Percentiles rank a stretch among this genome's conserved stretches.
Evolutionary conservation across 495 filamentous ascomycete species (phyloP).

Genomic region (Penicillium samsonianum): DNA sequence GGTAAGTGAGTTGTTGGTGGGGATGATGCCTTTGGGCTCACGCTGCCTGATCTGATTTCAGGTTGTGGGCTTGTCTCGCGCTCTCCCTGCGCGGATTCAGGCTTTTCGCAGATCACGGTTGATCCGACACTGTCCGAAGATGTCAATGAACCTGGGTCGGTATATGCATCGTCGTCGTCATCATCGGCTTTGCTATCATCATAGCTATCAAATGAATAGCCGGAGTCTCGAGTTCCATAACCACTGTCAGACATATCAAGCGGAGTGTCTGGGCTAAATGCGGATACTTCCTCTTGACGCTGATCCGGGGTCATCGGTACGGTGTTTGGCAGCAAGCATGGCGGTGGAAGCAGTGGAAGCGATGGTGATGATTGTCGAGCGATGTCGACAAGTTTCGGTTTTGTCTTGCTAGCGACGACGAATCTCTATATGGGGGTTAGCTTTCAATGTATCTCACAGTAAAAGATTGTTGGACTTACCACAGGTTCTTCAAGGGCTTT

Average conservation of each 20-base stretch:
- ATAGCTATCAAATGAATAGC: slow-evolving; percentile 31
- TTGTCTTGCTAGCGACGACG: slow-evolving; percentile 44
- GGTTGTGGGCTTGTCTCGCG: slow-evolving; percentile 26
- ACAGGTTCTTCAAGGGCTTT: slow-evolving; percentile 36
- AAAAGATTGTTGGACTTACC: slow-evolving; percentile 20
- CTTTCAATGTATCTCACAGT: not conserved
- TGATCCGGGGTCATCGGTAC: slow-evolving; percentile 44
- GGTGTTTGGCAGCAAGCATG: slow-evolving; percentile 26
- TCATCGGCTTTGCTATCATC: slow-evolving; percentile 22
- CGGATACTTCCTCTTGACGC: slow-evolving; percentile 44
- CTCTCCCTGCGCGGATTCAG: slow-evolving; percentile 22
- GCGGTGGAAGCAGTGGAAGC: slow-evolving; percentile 21
- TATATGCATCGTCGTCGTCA: slow-evolving; percentile 34
- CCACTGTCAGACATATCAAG: slow-evolving; percentile 44
- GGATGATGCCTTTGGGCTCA: slow-evolving; percentile 20
- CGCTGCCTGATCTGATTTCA: slow-evolving; percentile 30
- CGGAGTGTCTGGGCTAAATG: slow-evolving; percentile 50
- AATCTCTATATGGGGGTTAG: slow-evolving; percentile 32
- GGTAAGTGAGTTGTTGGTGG: slow-evolving; percentile 29
- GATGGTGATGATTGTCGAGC: slow-evolving; percentile 43
- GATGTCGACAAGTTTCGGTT: slow-evolving; percentile 47
- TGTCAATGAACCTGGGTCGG: slow-evolving; percentile 33
- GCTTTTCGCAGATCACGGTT: slow-evolving; percentile 31
- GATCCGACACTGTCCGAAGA: slow-evolving; percentile 35
- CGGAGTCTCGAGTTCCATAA: slow-evolving; percentile 36